Evolutionary conservation across 164 flowering plant genomes (phyloP), one percentile per base, ranked within the genome.

Genomic region (Piper longum): DNA sequence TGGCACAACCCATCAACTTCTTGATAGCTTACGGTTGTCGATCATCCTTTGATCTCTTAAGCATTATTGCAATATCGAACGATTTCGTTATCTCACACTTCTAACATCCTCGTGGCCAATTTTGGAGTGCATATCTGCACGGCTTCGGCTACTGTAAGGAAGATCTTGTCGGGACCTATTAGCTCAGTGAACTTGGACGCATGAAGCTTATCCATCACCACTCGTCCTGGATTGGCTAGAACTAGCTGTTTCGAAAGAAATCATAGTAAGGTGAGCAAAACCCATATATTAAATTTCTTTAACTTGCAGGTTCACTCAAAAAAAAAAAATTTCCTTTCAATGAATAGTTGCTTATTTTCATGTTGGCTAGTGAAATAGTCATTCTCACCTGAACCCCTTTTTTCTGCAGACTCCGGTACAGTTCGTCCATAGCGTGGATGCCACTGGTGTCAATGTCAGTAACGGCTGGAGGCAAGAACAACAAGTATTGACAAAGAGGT

Each of bases 381-480:
- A 14, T 68, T 74, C 69, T 54, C 14, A 83, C 95, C 80, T 86
- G 79, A 68, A 88, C 43, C n/a, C 76, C 81, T 81, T 78, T 79
- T 72, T 86, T 88, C 54, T 72, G 72, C 56, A 88, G 87, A 74
- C 79, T 82, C 59, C 69, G 75, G 70, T 75, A 58, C 61, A 90
- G 63, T 61, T 86, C 92, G 76, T 87, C 90, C 58, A 88, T 65
- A 16, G 95, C 88, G 67, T 84, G 89, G 68, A 88, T 87, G 19
- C 95, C 96, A 66, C 95, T 88, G 39, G 98, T 91, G 71, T 91
- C 92, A 4, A 88, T 85, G 75, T 91, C 93, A 18, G 86, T 85
- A 40, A 91, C 96, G 60, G 98, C 97, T 88, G 83, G 7, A 48
- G 12, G 9, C 14, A 48, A 71, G 74, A 65, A 57, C 1, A 43